Conservation (phyloP, 2,329 filamentous ascomycete species). For the Fusarium sp. region DNA sequence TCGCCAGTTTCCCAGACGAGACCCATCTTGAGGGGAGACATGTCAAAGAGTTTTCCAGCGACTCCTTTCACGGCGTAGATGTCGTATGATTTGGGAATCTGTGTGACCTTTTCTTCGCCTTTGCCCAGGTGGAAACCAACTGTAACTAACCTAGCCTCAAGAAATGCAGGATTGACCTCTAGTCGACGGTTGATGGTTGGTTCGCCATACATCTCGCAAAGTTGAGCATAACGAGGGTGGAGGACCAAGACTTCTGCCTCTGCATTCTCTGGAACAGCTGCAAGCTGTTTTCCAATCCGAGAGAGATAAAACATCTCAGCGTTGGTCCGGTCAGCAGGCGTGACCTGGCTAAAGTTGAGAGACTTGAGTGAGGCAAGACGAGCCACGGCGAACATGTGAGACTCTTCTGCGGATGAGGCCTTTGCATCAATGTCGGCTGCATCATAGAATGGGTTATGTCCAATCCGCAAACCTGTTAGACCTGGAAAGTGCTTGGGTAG, state of each 20-base stretch:
- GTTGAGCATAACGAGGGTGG: slow-evolving; percentile 77
- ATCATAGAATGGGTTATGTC: slow-evolving; percentile 86
- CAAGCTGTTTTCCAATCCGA: slow-evolving; percentile 81
- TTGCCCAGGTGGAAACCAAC: slow-evolving; percentile 62
- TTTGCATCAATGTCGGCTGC: slow-evolving; percentile 53
- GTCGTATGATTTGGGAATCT: slow-evolving; percentile 80
- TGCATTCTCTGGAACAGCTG: slow-evolving; percentile 63
- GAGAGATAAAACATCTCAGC: slow-evolving; percentile 95
- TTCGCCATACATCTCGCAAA: slow-evolving; percentile 81
- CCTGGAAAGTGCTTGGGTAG: slow-evolving; percentile 77
- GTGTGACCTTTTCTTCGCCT: slow-evolving; percentile 47
- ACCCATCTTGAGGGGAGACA: slow-evolving; percentile 71
- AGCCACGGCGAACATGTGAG: slow-evolving; percentile 88
- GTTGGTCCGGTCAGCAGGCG: slow-evolving; percentile 79
- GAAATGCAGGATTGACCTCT: slow-evolving; percentile 78
- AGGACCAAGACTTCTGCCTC: slow-evolving; percentile 65
- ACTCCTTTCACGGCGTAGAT: slow-evolving; percentile 86
- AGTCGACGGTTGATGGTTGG: slow-evolving; percentile 70
- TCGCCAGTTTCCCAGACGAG: slow-evolving; percentile 92
- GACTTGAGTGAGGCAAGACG: slow-evolving; percentile 74
- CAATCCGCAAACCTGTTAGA: slow-evolving; percentile 79
- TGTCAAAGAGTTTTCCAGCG: slow-evolving; percentile 74
- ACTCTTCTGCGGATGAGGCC: slow-evolving; percentile 74
- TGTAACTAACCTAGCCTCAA: slow-evolving; percentile 80
- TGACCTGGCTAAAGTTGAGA: slow-evolving; percentile 81